Conservation (phyloP, 768 basidiomycete genomes). For the Pleurotus salmoneostramineus region DNA sequence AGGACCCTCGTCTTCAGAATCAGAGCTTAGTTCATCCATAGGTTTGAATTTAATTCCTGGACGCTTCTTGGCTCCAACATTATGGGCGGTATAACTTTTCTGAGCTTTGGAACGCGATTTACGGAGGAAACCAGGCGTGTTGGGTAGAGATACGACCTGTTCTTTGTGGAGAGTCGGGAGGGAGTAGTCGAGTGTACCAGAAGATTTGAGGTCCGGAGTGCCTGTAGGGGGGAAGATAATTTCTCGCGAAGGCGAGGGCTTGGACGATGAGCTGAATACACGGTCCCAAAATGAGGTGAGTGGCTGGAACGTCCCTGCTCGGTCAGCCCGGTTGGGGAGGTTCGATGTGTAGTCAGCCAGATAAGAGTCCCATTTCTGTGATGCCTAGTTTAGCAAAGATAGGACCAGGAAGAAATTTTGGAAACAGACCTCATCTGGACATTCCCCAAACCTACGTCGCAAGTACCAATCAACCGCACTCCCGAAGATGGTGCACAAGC, state of each 20-base stretch:
- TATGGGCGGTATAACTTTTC: constrained; percentile 9
- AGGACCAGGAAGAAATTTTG: neutral
- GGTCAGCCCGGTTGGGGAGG: constrained; percentile 48
- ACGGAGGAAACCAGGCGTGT: constrained; percentile 16
- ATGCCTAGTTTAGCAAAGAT: neutral
- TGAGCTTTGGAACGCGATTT: constrained; percentile 16
- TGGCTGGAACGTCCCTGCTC: constrained; percentile 58
- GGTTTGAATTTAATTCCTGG: constrained; percentile 23
- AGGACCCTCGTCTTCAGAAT: constrained; percentile 28
- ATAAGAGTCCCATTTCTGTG: constrained; percentile 67
- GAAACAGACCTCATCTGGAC: constrained; percentile 57
- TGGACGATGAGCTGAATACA: constrained; percentile 27
- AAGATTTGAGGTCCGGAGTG: constrained; percentile 13
- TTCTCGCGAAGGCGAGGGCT: neutral
- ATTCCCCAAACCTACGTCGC: constrained; percentile 52
- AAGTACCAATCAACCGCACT: constrained; percentile 53
- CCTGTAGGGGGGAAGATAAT: constrained; percentile 7
- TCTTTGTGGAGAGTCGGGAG: constrained; percentile 10
- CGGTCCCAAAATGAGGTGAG: constrained; percentile 51
- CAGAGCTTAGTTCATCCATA: constrained; percentile 17
- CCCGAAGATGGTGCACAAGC: constrained; percentile 46
- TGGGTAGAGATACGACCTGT: constrained; percentile 14
- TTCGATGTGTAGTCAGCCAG: constrained; percentile 54
- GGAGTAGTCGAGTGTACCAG: neutral
- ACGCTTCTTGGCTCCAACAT: constrained; percentile 8